Evolutionary conservation across 495 filamentous ascomycete species (phyloP).

Genomic region (Aspergillus cavernicola): DNA sequence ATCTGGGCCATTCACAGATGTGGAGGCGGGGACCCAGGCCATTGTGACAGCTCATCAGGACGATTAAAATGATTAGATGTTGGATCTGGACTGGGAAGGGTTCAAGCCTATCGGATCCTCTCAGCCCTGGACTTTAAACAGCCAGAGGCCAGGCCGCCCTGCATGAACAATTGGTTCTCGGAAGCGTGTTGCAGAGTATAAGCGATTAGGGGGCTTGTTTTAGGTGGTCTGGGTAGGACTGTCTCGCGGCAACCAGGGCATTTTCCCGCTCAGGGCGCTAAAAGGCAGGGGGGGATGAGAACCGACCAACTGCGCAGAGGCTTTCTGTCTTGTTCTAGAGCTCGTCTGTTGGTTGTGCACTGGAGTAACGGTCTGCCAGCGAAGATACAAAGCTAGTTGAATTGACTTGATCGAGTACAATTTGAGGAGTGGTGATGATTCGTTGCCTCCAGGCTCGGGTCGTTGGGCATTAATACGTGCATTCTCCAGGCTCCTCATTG

Average conservation of each 20-base stretch:
- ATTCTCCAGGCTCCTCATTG: conserved; percentile 7
- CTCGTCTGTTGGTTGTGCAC: conserved; percentile 3
- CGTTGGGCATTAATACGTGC: conserved; percentile 39
- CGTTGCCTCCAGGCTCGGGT: conserved; percentile 28
- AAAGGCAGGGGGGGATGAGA: neutral
- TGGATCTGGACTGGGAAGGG: conserved; percentile 7
- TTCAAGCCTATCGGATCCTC: conserved; percentile 7
- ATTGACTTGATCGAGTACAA: conserved; percentile 13
- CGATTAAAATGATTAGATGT: conserved; percentile 13
- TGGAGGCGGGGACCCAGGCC: conserved; percentile 21
- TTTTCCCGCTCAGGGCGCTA: conserved; percentile 5
- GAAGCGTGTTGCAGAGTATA: conserved; percentile 16
- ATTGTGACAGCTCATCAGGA: conserved; percentile 35
- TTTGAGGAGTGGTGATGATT: conserved; percentile 21
- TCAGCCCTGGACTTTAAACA: conserved; percentile 19
- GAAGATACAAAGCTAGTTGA: conserved; percentile 15
- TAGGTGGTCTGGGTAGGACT: conserved; percentile 1
- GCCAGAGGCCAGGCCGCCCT: conserved; percentile 33
- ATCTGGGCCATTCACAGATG: conserved; percentile 16
- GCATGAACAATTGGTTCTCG: conserved; percentile 28
- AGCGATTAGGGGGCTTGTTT: conserved; percentile 11
- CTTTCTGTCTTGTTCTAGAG: neutral
- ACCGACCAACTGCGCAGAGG: neutral
- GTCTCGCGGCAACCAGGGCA: conserved; percentile 9
- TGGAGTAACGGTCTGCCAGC: conserved; percentile 21